Percentiles rank a stretch among this genome's conserved stretches.
These are phyloP conservation scores for Anastatica hierochuntica DNA, from an alignment of 345 rosid species.

Conservation along the genomic window DNA sequence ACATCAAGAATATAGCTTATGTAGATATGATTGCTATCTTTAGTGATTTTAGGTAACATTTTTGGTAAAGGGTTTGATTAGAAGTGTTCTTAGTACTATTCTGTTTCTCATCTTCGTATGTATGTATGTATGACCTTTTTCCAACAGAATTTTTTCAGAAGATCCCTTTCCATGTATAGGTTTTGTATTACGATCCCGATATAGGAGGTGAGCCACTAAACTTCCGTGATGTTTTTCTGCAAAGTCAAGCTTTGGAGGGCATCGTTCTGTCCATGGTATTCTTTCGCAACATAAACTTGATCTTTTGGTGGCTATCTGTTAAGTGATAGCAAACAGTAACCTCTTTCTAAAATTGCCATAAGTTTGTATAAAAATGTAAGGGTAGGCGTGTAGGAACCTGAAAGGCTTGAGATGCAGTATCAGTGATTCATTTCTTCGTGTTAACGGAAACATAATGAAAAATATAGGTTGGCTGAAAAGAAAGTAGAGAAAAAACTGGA, in stretches of 20 bases:
- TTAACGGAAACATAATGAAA: too few species aligned
- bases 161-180: conserved; percentile 35
- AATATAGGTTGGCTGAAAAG: too few species aligned
- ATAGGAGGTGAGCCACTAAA: conserved; percentile 72
- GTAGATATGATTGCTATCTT: not conserved
- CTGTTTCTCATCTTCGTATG: not conserved
- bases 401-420: conserved; percentile 7
- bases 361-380: not conserved
- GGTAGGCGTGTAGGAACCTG: not conserved
- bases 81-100: not conserved
- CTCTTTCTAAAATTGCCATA: not conserved
- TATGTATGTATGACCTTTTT: not conserved
- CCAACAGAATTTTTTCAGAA: conserved; percentile 3
- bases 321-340: not conserved
- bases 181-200: conserved; percentile 74
- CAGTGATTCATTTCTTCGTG: not conserved
- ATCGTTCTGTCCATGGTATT: conserved; percentile 75
- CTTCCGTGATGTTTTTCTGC: conserved; percentile 87
- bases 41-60: not conserved
- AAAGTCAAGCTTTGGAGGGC: conserved; percentile 94
- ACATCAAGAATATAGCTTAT: not conserved
- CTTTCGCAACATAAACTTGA: conserved; percentile 4
- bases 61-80: not conserved
- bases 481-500: not conserved
- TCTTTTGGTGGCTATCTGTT: conserved; percentile 2